A percentile compares a stretch with the other conserved stretches of the same genome.
phyloP scores from a whole-genome alignment of 1,139 yeast genomes.

The Candida tropicalis region DNA sequence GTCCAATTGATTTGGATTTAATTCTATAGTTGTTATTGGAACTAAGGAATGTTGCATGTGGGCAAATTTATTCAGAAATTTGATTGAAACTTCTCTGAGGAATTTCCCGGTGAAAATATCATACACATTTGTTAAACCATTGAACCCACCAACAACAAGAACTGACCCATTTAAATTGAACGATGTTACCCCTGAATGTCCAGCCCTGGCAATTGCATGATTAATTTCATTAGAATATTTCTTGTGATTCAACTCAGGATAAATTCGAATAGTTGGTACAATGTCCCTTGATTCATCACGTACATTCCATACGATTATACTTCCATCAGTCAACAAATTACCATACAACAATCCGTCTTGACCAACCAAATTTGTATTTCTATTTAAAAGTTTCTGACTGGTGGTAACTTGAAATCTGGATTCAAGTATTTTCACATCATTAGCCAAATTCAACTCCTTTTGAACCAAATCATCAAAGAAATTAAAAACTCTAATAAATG shows the following conservation, averaged over 20 bases:
- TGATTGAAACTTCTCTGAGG: constrained; percentile 49
- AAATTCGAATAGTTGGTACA: constrained; percentile 22
- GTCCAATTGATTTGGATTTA: constrained; percentile 44
- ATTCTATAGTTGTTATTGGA: constrained; percentile 45
- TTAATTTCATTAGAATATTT: constrained; percentile 20
- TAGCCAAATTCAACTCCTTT: constrained; percentile 18
- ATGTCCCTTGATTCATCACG: constrained; percentile 28
- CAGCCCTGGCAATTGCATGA: constrained; percentile 9
- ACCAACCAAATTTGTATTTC: constrained; percentile 29
- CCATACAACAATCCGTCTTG: constrained; percentile 44
- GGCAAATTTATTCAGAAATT: constrained; percentile 45
- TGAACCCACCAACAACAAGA: constrained; percentile 61
- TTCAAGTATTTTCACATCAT: constrained; percentile 21
- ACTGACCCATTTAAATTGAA: constrained; percentile 47
- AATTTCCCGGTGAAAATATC: constrained; percentile 64
- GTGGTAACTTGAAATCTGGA: constrained; percentile 22
- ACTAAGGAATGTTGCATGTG: constrained; percentile 27
- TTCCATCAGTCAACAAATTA: constrained; percentile 34
- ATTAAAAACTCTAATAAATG: constrained; percentile 30
- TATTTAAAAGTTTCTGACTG: constrained; percentile 11
- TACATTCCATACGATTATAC: constrained; percentile 45
- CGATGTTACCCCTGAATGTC: constrained; percentile 24
- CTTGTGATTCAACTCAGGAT: constrained; percentile 22
- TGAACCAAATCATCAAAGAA: constrained; percentile 15
- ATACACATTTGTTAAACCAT: constrained; percentile 63